phyloP scores from a whole-genome alignment of 805 yeast genomes.

The Wickerhamomyces rabaulensis region DNA sequence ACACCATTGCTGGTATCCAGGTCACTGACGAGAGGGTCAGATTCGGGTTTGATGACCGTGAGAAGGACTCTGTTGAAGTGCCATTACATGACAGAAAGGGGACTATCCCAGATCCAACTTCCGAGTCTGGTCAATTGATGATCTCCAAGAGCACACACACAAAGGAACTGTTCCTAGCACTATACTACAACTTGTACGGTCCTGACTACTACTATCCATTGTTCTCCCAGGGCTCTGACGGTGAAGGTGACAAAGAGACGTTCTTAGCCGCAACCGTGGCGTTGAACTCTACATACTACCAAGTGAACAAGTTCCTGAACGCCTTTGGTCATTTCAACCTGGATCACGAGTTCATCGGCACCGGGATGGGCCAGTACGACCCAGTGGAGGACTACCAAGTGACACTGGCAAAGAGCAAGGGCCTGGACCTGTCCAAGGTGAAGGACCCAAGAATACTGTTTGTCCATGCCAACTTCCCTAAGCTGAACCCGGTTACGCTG shows the following conservation, averaged over 20 bases:
- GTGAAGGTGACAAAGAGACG: constrained; percentile 60
- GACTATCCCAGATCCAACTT: constrained; percentile 54
- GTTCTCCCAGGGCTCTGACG: constrained; percentile 50
- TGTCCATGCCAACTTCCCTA: constrained; percentile 65
- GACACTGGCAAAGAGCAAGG: constrained; percentile 21
- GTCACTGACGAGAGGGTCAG: constrained; percentile 36
- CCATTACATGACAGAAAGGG: constrained; percentile 59
- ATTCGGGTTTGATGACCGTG: constrained; percentile 34
- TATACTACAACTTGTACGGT: constrained; percentile 58
- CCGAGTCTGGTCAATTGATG: constrained; percentile 62
- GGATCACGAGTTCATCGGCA: constrained; percentile 41
- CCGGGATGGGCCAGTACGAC: constrained; percentile 61
- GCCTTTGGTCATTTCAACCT: constrained; percentile 49
- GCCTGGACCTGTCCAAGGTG: constrained; percentile 6
- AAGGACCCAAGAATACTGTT: constrained; percentile 37
- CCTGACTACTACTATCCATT: constrained; percentile 53
- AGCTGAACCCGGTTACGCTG: constrained; percentile 56
- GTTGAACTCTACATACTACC: constrained; percentile 51
- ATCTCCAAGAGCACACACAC: constrained; percentile 52
- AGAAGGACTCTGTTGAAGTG: constrained; percentile 27
- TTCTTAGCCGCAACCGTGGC: constrained; percentile 56
- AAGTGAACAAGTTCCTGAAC: constrained; percentile 49
- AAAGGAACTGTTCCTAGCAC: constrained; percentile 46
- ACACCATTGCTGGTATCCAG: constrained; percentile 57
- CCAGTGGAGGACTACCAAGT: constrained; percentile 46